Evolutionary conservation across 192 early-diverging fungal species (phyloP).

Genomic region (Oehlia diaphana): DNA sequence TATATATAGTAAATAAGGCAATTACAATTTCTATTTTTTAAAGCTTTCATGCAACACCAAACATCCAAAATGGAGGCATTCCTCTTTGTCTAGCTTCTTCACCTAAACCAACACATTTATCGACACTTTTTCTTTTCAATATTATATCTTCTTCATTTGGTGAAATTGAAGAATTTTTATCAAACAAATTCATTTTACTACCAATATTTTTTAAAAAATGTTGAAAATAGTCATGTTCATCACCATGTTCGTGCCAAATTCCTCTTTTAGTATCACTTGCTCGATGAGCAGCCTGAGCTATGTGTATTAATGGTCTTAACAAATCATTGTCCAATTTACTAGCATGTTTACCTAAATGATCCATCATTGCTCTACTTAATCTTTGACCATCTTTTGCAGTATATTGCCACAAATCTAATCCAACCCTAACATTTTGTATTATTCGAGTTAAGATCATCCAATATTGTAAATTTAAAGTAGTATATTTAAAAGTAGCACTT

Average conservation of each 20-base stretch:
- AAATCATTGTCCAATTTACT: slow-evolving; percentile 37
- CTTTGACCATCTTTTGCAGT: slow-evolving; percentile 45
- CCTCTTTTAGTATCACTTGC: slow-evolving; percentile 28
- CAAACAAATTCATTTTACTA: slow-evolving; percentile 26
- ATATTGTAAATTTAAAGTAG: slow-evolving; percentile 59
- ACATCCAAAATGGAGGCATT: slow-evolving; percentile 58
- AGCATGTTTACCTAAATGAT: slow-evolving; percentile 43
- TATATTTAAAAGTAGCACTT: slow-evolving; percentile 26
- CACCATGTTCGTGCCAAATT: slow-evolving; percentile 15
- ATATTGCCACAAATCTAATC: slow-evolving; percentile 56
- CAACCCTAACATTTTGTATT: slow-evolving; percentile 52
- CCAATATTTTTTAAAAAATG: slow-evolving; percentile 16
- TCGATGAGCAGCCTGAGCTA: slow-evolving; percentile 47
- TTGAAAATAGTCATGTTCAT: slow-evolving; percentile 33
- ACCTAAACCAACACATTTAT: slow-evolving; percentile 34
- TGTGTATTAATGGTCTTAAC: slow-evolving; percentile 50
- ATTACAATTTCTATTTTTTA: neutral
- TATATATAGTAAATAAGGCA: too few relatives aligned
- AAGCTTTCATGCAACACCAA: slow-evolving; percentile 35
- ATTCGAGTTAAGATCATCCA: slow-evolving; percentile 54
- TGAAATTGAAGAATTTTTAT: slow-evolving; percentile 17
- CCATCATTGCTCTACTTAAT: slow-evolving; percentile 45
- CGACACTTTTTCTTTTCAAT: slow-evolving; percentile 34
- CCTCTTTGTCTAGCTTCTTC: slow-evolving; percentile 40
- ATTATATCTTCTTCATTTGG: slow-evolving; percentile 23